Evolutionary conservation across 176 grass and related monocot genomes (phyloP), one percentile per base, ranked within the genome.

Genomic region (Pontederia crassipes): DNA sequence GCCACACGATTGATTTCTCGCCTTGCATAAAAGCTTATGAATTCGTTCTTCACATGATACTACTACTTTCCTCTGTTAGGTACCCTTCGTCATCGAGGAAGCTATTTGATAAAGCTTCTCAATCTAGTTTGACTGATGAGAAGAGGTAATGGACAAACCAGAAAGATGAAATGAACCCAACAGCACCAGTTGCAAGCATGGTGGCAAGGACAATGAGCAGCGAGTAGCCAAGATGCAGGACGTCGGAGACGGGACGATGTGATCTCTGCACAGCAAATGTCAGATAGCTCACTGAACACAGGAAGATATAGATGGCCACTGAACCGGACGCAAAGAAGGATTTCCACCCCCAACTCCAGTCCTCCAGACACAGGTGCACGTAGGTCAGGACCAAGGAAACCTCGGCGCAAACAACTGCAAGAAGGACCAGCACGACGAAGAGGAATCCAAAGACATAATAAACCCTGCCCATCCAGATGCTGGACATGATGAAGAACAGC

Each of bases 401-500:
- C 79, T 89, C 79, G 10, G 72, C 79, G 61, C 82, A 81, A n/a
- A 89, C 86, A 14, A 70, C 69, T 0, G 85, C 75, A 46, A 89
- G 75, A 35, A 89, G 72, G 49, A 68, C 56, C 55, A 85, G 13
- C 35, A 89, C 86, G 20, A 81, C 61, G 11, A 89, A 79, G 27
- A 89, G 75, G 67, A 89, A 89, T 8, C 86, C 86, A 49, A 85
- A 89, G 15, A 81, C 86, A 53, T 89, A 85, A 75, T 89, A 89
- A 48, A 85, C 81, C 9, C 78, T 54, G 6, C 81, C 81, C 59
- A 89, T 82, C 81, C 86, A 89, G 9, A 85, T 62, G 67, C 81
- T 81, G 14, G 86, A 89, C 78, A 89, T 81, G 54, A 89, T 89
- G 71, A 89, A 89, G 75, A 89, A 81, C 9, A 89, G 81, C 78